Evolutionary conservation across 1,284 basidiomycete genomes (phyloP).

Genomic region (Cerioporus squamosus): DNA sequence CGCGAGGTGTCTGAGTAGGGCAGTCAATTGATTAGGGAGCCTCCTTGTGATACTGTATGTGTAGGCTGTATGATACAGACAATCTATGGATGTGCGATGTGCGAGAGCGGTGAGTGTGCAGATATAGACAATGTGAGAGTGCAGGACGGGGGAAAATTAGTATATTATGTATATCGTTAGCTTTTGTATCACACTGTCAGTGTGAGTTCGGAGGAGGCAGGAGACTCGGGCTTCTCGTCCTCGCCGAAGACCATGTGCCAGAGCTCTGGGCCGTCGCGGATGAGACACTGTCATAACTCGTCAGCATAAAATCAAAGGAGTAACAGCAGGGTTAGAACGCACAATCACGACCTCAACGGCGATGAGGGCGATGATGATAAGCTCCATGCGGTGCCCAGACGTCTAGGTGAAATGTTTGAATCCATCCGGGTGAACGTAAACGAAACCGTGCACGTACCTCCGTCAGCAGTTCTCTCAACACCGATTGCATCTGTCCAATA

Average conservation of each 20-base stretch:
- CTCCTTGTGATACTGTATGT: too few species aligned
- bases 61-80: too few species aligned
- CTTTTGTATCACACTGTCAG: too few species aligned
- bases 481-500: constrained; percentile 59
- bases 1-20: too few species aligned
- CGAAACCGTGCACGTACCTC: constrained; percentile 52
- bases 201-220: background rate
- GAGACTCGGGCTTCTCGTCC: constrained; percentile 4
- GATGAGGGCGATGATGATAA: constrained; percentile 89
- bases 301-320: background rate
- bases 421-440: background rate
- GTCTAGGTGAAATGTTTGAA: constrained; percentile 49
- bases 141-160: too few species aligned
- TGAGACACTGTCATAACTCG: constrained; percentile 50
- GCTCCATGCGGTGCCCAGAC: constrained; percentile 86
- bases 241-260: constrained; percentile 53
- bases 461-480: constrained; percentile 76
- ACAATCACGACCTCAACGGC: constrained; percentile 91
- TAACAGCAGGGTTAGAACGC: constrained; percentile 30
- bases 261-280: constrained; percentile 64
- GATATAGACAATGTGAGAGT: too few species aligned
- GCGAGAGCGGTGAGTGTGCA: too few species aligned
- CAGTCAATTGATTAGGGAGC: too few species aligned
- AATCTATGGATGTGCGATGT: too few species aligned
- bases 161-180: too few species aligned